Evolutionary conservation across 2,329 filamentous ascomycete species (phyloP).

Genomic region (Pestalotiopsis sp.): DNA sequence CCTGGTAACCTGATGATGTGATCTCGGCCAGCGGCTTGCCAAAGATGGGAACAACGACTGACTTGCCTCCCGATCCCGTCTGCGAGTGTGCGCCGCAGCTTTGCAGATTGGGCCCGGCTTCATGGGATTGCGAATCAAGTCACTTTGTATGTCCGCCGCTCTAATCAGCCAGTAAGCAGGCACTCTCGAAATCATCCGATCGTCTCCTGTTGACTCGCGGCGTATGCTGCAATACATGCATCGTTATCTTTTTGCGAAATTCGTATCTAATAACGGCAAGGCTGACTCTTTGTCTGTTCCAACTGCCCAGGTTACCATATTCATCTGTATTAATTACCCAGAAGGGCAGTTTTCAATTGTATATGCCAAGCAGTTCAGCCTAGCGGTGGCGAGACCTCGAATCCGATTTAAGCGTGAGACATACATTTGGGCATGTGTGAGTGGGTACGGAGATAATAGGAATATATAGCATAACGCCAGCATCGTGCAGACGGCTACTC

Average conservation of each 20-base stretch:
- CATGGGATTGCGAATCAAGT: neutral
- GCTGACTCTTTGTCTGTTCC: neutral
- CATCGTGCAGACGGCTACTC: neutral
- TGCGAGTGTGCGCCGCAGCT: neutral
- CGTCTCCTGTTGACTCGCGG: neutral
- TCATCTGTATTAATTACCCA: too few relatives aligned
- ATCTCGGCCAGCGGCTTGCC: neutral
- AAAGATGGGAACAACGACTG: neutral
- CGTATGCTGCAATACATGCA: neutral
- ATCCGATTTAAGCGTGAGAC: neutral
- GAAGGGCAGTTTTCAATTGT: neutral
- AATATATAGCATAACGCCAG: neutral
- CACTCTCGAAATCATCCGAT: too few relatives aligned
- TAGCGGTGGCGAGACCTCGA: neutral
- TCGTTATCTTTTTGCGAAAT: neutral
- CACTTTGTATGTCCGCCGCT: too few relatives aligned
- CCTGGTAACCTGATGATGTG: neutral
- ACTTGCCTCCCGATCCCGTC: neutral
- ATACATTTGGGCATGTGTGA: neutral
- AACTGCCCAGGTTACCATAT: neutral
- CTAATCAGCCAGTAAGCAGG: neutral
- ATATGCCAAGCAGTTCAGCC: neutral
- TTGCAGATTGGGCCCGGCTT: neutral
- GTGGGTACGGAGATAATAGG: neutral
- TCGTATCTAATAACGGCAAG: neutral